phyloP scores from a whole-genome alignment of 2,329 filamentous ascomycete genomes.

The Fusarium oligoseptatum region DNA sequence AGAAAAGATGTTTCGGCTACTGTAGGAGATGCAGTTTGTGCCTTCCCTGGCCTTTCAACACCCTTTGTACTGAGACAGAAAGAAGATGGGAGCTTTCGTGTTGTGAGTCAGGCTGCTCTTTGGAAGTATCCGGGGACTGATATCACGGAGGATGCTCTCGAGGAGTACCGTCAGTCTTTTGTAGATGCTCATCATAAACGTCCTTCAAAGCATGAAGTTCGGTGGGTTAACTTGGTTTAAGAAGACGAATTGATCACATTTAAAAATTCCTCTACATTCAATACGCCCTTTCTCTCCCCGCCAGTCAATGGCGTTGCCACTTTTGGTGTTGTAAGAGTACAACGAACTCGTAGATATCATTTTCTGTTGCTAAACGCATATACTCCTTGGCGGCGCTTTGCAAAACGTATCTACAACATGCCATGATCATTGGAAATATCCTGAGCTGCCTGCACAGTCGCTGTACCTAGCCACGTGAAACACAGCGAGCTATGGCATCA shows the following conservation, averaged over 20 bases:
- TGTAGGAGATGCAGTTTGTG: conserved; percentile 11
- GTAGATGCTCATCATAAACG: background rate
- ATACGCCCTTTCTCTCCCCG: background rate
- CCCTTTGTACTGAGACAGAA: background rate
- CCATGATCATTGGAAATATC: background rate
- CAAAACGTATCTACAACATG: background rate
- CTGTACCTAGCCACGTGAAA: background rate
- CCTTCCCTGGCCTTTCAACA: background rate
- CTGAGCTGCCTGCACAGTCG: background rate
- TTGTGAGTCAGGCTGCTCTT: background rate
- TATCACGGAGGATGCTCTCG: background rate
- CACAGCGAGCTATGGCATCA: background rate
- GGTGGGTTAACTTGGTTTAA: background rate
- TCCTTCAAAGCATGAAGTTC: background rate
- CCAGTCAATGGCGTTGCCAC: background rate
- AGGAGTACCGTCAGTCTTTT: background rate
- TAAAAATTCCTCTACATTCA: background rate
- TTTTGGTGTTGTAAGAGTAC: background rate
- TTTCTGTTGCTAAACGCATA: no score
- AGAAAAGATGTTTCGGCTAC: fast-evolving
- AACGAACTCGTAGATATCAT: background rate
- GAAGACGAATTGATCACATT: background rate
- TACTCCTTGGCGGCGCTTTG: no score
- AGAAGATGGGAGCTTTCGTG: background rate
- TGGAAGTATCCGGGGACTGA: background rate